Conservation (phyloP, 345 rosid genomes). For the Heritiera fomes region DNA sequence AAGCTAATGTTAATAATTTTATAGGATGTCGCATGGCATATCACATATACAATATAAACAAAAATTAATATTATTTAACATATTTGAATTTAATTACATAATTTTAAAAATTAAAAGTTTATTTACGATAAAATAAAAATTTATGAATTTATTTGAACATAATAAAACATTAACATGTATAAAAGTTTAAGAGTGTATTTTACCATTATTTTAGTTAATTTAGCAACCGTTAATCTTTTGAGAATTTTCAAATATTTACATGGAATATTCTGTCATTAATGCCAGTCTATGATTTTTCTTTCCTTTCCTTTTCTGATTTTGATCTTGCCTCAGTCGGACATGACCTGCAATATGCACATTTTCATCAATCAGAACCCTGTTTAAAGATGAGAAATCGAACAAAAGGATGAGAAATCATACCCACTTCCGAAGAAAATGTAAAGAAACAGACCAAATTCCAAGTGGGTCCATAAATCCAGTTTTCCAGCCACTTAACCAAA, state of each 20-base stretch:
- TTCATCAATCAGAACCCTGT: not conserved
- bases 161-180: too few relatives aligned
- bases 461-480: not conserved
- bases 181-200: too few relatives aligned
- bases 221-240: not conserved
- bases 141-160: too few relatives aligned
- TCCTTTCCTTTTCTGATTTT: not conserved
- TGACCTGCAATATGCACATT: not conserved
- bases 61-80: too few relatives aligned
- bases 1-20: too few relatives aligned
- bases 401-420: not conserved
- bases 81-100: too few relatives aligned
- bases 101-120: too few relatives aligned
- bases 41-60: too few relatives aligned
- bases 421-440: too few relatives aligned
- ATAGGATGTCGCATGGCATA: too few relatives aligned
- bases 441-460: not conserved
- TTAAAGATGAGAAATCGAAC: not conserved
- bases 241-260: not conserved
- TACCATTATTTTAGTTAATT: too few relatives aligned
- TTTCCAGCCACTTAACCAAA: not conserved
- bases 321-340: not conserved
- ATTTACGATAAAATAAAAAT: too few relatives aligned
- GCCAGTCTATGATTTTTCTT: not conserved
- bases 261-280: not conserved